Conservation (phyloP, 345 rosid species). For the Brassica incana region DNA sequence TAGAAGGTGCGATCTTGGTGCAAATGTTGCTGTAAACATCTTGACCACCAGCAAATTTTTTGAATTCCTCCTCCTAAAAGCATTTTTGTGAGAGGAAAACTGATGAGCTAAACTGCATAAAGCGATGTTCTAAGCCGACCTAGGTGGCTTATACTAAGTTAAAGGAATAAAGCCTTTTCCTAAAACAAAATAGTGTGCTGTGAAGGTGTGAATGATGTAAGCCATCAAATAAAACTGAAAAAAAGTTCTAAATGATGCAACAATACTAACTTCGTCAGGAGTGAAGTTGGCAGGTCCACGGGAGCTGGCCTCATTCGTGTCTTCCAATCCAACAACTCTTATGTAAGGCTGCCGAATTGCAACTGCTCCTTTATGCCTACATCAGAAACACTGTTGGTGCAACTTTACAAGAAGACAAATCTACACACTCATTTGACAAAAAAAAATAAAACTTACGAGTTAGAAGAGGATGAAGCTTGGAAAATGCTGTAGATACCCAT, state of each 20-base stretch:
- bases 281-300: slow-evolving; percentile 77
- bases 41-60: slow-evolving; percentile 64
- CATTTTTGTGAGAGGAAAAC: neutral
- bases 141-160: neutral
- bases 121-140: neutral
- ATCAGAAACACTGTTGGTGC: slow-evolving; percentile 12
- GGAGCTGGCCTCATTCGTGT: slow-evolving; percentile 70
- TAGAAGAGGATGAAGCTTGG: slow-evolving; percentile 73
- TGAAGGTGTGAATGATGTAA: neutral
- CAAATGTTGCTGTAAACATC: slow-evolving; percentile 63
- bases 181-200: neutral
- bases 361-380: slow-evolving; percentile 90
- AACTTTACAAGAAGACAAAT: neutral
- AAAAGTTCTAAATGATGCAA: neutral
- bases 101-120: slow-evolving; percentile 9
- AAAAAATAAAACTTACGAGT: slow-evolving; percentile 50
- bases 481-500: slow-evolving; percentile 95
- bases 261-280: slow-evolving; percentile 65
- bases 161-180: neutral
- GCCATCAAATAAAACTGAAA: neutral
- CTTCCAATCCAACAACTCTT: slow-evolving; percentile 89
- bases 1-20: slow-evolving; percentile 91
- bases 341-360: slow-evolving; percentile 94
- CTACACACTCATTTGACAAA: neutral
- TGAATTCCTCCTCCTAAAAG: slow-evolving; percentile 83